These are phyloP conservation scores for Misopates orontium DNA, from an alignment of 257 asterid species.

Conservation along the genomic window DNA sequence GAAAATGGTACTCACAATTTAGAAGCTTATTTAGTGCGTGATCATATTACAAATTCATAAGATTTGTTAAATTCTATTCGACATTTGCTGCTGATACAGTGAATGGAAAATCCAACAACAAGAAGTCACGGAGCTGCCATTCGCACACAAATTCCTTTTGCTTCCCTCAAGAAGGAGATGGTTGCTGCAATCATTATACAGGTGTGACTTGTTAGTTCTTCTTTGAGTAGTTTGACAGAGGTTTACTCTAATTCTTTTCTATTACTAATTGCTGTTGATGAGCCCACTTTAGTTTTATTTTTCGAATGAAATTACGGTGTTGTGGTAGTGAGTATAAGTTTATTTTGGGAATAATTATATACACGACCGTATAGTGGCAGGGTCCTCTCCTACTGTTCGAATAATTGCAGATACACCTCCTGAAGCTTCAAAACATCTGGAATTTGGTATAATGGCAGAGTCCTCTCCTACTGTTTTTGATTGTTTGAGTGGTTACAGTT, in stretches of 20 bases:
- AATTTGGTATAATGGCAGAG: no score
- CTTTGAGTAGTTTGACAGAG: background rate
- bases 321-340: no score
- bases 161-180: slow-evolving; percentile 39
- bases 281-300: background rate
- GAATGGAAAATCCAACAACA: slow-evolving; percentile 38
- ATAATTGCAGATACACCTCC: no score
- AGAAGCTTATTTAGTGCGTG: slow-evolving; percentile 33
- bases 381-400: no score
- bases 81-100: slow-evolving; percentile 39
- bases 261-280: background rate
- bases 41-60: background rate
- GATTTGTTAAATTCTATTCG: slow-evolving; percentile 12
- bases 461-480: no score
- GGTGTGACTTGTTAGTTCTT: slow-evolving; percentile 29
- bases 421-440: no score
- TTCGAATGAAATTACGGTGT: no score
- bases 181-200: slow-evolving; percentile 42
- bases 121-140: slow-evolving; percentile 35
- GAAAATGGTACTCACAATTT: slow-evolving; percentile 22
- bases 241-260: background rate
- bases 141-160: slow-evolving; percentile 41
- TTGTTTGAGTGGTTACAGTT: no score
- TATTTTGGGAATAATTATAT: no score
- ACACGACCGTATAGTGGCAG: no score